Conservation (phyloP, 768 basidiomycete genomes). For the Tylopilus balloui region DNA sequence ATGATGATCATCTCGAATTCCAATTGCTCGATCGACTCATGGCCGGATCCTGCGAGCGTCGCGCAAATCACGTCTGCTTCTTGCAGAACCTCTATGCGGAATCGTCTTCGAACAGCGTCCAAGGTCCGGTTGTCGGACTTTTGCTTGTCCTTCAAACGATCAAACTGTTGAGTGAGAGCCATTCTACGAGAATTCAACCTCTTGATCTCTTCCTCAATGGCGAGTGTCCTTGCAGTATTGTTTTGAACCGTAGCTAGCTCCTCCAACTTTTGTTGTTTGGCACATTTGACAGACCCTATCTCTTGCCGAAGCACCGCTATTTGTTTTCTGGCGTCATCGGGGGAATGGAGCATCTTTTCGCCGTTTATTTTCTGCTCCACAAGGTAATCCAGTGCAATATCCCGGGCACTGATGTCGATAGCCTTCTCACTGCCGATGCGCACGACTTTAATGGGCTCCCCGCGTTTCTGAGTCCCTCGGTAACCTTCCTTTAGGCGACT, state of each 20-base stretch:
- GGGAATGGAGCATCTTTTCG: slow-evolving; percentile 33
- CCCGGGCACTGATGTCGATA: slow-evolving; percentile 75
- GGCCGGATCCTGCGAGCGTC: slow-evolving; percentile 90
- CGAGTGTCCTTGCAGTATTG: slow-evolving; percentile 47
- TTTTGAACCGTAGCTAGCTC: slow-evolving; percentile 56
- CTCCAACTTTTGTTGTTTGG: slow-evolving; percentile 53
- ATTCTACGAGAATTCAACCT: slow-evolving; percentile 62
- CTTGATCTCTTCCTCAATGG: slow-evolving; percentile 70
- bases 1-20: slow-evolving; percentile 97
- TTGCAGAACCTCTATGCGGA: slow-evolving; percentile 68
- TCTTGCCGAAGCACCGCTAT: slow-evolving; percentile 59
- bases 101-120: slow-evolving; percentile 74
- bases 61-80: slow-evolving; percentile 93
- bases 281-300: slow-evolving; percentile 62
- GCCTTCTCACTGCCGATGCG: slow-evolving; percentile 78
- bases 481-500: slow-evolving; percentile 80
- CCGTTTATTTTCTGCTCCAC: slow-evolving; percentile 70
- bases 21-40: slow-evolving; percentile 75
- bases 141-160: slow-evolving; percentile 77
- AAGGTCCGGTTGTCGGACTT: slow-evolving; percentile 76
- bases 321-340: slow-evolving; percentile 53
- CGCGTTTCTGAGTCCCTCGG: slow-evolving; percentile 48
- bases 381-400: slow-evolving; percentile 81
- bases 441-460: slow-evolving; percentile 71
- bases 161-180: slow-evolving; percentile 61